Evolutionary conservation across 225 moss, liverwort and hornwort genomes (phyloP), one percentile per base, ranked within the genome.

Genomic region (Lunularia cruciata): DNA sequence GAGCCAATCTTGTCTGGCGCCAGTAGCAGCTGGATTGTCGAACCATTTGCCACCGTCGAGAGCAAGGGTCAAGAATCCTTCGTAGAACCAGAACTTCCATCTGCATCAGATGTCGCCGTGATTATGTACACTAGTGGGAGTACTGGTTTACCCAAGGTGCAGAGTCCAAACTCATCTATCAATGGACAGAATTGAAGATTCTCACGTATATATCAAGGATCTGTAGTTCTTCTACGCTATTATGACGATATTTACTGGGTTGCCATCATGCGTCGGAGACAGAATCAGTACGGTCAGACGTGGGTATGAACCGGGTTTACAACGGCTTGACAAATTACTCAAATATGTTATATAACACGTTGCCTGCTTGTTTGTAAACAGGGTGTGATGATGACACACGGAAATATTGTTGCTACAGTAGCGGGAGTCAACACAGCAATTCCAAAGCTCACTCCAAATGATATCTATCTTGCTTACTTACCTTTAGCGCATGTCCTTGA

Each of bases 61-160:
- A 83, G 69, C 40, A 81, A 87, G 60, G 98, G 98, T 40, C 76
- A 87, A 58, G 83, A 79, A 58, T 72, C 77, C 19, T 83, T 87
- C 36, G 78, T 79, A 40, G 78, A 85, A 23, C 77, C 98, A 67
- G 86, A 84, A 48, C 62, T 86, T 76, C 92, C 96, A 14, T 43
- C 53, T 49, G 74, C 90, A 66, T 77, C 75, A 30, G 93, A 98
- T 75, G 72, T 88, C 46, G 98, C 98, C 19, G 93, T 98, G 30
- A 93, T 98, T 47, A 98, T 98, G 98, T 98, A 98, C 45, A 98
- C 98, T 32, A 98, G 98, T 80, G 98, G 98, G 47, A 93, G 93
- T 63, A 98, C 98, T 56, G 98, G 98, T 7, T 57, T 98, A 79
- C 98, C 98, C 32, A 98, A 98, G 92, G 92, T 92, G 71, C 69